Conservation (phyloP, 768 basidiomycete genomes). For the Pulveroboletus sp. region DNA sequence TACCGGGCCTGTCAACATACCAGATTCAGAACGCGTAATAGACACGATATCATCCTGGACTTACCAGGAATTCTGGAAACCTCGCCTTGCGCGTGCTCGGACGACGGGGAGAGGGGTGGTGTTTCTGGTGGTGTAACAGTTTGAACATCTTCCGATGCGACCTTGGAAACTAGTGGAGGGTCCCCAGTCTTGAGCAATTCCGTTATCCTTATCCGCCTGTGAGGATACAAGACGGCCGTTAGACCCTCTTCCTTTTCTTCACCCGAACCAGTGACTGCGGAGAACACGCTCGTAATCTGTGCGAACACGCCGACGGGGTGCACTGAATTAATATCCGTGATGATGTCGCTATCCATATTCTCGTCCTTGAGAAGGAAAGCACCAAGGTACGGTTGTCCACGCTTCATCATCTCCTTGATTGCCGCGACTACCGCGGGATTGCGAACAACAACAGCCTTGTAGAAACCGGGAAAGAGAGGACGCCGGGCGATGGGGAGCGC, state of each 20-base stretch:
- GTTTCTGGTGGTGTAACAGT: conserved; percentile 43
- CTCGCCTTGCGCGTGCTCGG: conserved; percentile 21
- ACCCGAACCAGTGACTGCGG: conserved; percentile 47
- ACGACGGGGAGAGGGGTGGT: conserved; percentile 30
- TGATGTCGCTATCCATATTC: conserved; percentile 86
- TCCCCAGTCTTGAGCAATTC: conserved; percentile 73
- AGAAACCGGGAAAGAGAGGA: conserved; percentile 95
- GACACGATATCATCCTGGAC: not conserved
- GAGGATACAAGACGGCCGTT: conserved; percentile 94
- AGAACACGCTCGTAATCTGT: conserved; percentile 92
- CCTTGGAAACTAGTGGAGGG: conserved; percentile 30
- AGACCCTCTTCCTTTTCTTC: conserved; percentile 80
- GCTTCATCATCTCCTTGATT: conserved; percentile 94
- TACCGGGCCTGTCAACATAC: conserved; percentile 44
- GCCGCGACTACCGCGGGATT: conserved; percentile 89
- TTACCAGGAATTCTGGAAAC: conserved; percentile 24
- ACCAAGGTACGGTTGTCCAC: conserved; percentile 95
- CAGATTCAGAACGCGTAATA: not conserved
- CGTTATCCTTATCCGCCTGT: conserved; percentile 83
- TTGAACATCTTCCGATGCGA: conserved; percentile 36
- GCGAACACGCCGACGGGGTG: conserved; percentile 95
- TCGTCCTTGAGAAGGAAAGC: conserved; percentile 96
- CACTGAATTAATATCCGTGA: conserved; percentile 81
- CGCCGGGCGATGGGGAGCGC: conserved; percentile 93
- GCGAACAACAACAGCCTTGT: conserved; percentile 93